Evolutionary conservation across 2,329 filamentous ascomycete species (phyloP), one percentile per base, ranked within the genome.

Genomic region (Exophiala calicioides): DNA sequence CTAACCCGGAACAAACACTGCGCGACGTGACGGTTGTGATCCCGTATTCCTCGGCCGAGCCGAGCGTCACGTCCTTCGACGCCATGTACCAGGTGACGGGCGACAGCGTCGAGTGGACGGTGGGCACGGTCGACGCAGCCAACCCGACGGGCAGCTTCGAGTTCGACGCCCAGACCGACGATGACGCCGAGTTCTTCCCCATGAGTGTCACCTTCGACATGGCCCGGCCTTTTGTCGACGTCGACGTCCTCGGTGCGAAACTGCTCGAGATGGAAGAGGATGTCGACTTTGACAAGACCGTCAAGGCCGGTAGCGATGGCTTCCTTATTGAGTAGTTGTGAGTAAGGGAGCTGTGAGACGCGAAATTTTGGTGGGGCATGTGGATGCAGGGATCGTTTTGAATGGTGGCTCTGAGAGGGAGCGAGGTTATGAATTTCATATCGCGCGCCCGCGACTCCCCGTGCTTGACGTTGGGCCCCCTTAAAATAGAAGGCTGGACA

Each of bases 151-250:
- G 93, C 13, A 85, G 87, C 35, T 97, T 98, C 62, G 93, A 98
- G 67, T 97, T 98, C 58, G 93, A 97, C 69, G 89, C 90, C 1
- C 83, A 88, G 66, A 88, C 88, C 8, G 81, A 83, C 44, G 88
- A 90, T 58, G 93, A 97, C 65, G 85, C 88, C 46, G 90, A 96
- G 60, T 97, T 97, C 74, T 98, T 98, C 82, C 93, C 93, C 1
- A 97, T 98, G 90, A 85, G 81, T 43, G 84, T 97, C 51, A 80
- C 84, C 44, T 98, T 98, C 71, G 84, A 81, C 55, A 96, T 95
- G 78, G 79, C 82, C 31, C 81, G 79, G 48, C 91, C 93, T 20
- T 95, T 88, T 67, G 80, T 97, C 39, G 89, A 96, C 61, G 88
- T 98, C 55, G 90, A 96, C 72, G 91, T 97, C 36, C 62, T 60